Base-by-base conservation (phyloP, 2,329 filamentous ascomycete species). In the Hymenoscyphus linearis region DNA sequence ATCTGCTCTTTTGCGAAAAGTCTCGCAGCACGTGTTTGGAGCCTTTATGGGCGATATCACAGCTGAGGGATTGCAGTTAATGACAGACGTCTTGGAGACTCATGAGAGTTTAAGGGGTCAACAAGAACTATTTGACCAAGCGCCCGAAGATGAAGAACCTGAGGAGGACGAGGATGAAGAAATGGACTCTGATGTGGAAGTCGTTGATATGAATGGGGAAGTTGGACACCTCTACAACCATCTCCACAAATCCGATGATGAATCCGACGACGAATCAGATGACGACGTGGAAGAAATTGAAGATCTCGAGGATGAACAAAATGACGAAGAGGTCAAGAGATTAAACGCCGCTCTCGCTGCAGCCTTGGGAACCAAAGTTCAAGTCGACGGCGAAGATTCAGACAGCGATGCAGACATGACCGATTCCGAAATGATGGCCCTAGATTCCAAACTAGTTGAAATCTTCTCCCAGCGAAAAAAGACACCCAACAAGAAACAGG, bases 371-470 rank as follows among this genome's bases (percentile, higher is more conserved):
- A 93, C 87, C 59, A 77, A 79, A 7, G 76, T 85, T 25, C 83
- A 88, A 71, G 82, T 86, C 58, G 83, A 86, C 64, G 76, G 75
- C 16, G 82, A 81, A 1, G 79, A 79, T 0, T 82, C 80, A 1
- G 85, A 85, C 34, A 82, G 82, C 10, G 88, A 89, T 62, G 86
- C 84, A 2, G 91, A 96, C 75, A 96, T 99, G 92, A 89, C 91
- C 64, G 93, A 98, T 76, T 92, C 93, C 18, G 89, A 96, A 72
- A 98, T 98, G 95, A 87, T 96, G 76, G 87, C 87, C 3, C 79
- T 98, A 16, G 93, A 98, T 70, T 83, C 84, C 12, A 88, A 93
- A 71, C 84, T 99, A 3, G 85, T 87, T 57, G 90, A 90, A 65
- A 91, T 97, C 64, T 96, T 98, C 80, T 86, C 87, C 66, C 87